These are phyloP conservation scores for Colletotrichum tropicale DNA, from an alignment of 2,329 filamentous ascomycete genomes.

Conservation along the genomic window DNA sequence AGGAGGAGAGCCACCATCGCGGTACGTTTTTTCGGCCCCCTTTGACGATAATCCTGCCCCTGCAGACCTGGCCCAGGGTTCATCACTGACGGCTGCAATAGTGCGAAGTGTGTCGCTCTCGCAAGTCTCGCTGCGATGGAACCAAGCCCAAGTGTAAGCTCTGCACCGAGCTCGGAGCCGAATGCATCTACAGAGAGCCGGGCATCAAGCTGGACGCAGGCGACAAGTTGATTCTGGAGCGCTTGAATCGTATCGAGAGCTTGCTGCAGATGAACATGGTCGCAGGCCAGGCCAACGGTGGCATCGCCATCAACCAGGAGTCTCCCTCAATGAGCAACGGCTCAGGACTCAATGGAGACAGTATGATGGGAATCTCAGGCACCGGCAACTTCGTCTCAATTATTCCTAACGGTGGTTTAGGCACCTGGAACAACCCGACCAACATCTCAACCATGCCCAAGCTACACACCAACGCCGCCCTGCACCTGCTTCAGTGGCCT, in stretches of 20 bases:
- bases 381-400: constrained; percentile 54
- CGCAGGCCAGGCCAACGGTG: constrained; percentile 47
- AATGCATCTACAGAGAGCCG: constrained; percentile 84
- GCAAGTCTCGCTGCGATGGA: constrained; percentile 81
- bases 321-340: constrained; percentile 70
- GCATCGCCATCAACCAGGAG: constrained; percentile 61
- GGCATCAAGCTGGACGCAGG: constrained; percentile 87
- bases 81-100: constrained; percentile 35
- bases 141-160: constrained; percentile 84
- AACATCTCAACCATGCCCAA: constrained; percentile 90
- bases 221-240: constrained; percentile 84
- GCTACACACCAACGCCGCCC: constrained; percentile 79
- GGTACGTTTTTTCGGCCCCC: constrained; percentile 47
- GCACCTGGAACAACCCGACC: constrained; percentile 69
- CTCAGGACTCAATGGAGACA: constrained; percentile 64
- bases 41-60: not conserved
- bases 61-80: constrained; percentile 3
- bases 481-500: constrained; percentile 81
- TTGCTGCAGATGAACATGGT: constrained; percentile 75
- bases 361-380: constrained; percentile 50
- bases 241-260: constrained; percentile 77
- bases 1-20: constrained; percentile 69
- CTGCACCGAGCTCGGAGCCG: constrained; percentile 80
- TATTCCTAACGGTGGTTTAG: constrained; percentile 69
- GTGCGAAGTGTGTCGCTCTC: constrained; percentile 82